Base-by-base conservation (phyloP, 2,329 filamentous ascomycete genomes). In the Aspergillus tubingensis region DNA sequence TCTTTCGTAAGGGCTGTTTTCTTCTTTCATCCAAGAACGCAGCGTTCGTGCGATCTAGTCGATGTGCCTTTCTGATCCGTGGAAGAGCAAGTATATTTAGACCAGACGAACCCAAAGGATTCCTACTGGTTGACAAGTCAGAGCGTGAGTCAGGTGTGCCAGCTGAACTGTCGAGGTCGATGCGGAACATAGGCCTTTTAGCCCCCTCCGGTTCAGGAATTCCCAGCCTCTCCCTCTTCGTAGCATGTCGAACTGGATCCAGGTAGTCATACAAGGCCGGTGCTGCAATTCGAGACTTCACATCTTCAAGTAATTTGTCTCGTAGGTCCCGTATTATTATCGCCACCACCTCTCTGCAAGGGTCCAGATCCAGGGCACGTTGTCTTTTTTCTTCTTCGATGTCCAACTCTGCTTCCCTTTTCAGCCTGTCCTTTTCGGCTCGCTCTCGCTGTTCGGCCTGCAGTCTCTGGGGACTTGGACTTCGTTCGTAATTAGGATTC, bases 381-480 rank as follows among this genome's bases (percentile, higher is more conserved):
- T 94, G 89, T 71, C 87, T 88, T 79, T 95, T 97, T 75, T 98
- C 94, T 67, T 95, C 90, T 71, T 97, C 92, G 7, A 94, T 73
- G 71, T 97, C 94, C 52, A 88, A 85, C 64, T 91, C 91, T 47
- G 92, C 88, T 70, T 96, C 91, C 51, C 85, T 86, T 57, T 85
- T 85, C 48, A 86, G 79, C 59, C 87, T 85, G 59, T 88, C 86
- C 58, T 83, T 82, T 62, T 94, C 88, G 41, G 88, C 88, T 68
- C 86, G 84, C 59, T 86, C 84, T 63, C 83, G 82, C 65, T 79
- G 66, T 61, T 85, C 81, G 51, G 77, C 74, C 62, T 73, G 74
- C 30, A 79, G 67, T 59, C 76, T 73, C 60, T 77, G 76, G 19
- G 79, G 80, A 62, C 77, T 81, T 25, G 76, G 78, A 62, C 77